Conservation (phyloP, 2,329 filamentous ascomycete species). For the Sporothrix protearum region DNA sequence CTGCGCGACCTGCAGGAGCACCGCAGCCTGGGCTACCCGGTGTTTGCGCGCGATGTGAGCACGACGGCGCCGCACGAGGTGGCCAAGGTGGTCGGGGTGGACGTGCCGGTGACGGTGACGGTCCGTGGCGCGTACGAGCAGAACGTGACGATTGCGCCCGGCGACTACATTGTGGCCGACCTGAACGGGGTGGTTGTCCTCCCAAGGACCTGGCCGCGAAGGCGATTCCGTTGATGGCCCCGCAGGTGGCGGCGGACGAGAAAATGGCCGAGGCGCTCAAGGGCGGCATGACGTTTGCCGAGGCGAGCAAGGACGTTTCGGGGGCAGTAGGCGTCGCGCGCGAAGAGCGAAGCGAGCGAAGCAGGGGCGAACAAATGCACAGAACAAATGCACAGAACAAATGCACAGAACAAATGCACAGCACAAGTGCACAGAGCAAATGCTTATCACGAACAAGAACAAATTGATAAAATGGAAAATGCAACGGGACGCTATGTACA, state of each 20-base stretch:
- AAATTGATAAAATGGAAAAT: not conserved
- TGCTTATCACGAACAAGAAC: too few species aligned
- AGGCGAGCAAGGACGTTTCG: slow-evolving; percentile 44
- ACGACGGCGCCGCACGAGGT: slow-evolving; percentile 44
- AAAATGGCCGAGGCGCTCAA: slow-evolving; percentile 42
- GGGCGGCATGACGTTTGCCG: slow-evolving; percentile 43
- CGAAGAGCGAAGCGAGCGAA: not conserved
- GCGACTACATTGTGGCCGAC: slow-evolving; percentile 46
- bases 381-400: too few species aligned
- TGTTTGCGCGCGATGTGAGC: slow-evolving; percentile 45
- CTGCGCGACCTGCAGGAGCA: slow-evolving; percentile 54
- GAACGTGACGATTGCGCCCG: slow-evolving; percentile 40
- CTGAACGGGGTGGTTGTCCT: slow-evolving; percentile 46
- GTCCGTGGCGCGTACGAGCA: slow-evolving; percentile 39
- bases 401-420: too few species aligned
- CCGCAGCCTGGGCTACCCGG: slow-evolving; percentile 46
- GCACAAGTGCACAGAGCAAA: too few species aligned
- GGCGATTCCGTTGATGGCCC: slow-evolving; percentile 41
- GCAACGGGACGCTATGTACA: not conserved
- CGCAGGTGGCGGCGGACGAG: slow-evolving; percentile 42
- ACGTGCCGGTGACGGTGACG: slow-evolving; percentile 41
- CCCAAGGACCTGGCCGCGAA: slow-evolving; percentile 40
- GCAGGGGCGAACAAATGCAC: too few species aligned
- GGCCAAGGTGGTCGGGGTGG: slow-evolving; percentile 43
- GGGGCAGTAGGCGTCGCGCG: not conserved